These are phyloP conservation scores for Candida fluviatilis DNA, from an alignment of 805 yeast species.

Conservation along the genomic window DNA sequence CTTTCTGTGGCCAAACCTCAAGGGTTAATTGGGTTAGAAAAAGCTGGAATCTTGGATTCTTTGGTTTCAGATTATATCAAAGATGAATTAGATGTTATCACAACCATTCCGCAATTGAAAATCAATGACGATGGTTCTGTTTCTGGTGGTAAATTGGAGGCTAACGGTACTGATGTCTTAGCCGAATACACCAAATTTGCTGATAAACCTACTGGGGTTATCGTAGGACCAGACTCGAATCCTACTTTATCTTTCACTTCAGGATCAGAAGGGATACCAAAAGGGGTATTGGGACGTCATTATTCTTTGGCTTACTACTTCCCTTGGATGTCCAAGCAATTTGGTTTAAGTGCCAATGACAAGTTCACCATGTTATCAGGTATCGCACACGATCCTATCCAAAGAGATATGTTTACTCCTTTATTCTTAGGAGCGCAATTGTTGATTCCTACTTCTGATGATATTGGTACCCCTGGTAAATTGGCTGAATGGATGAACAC, in stretches of 20 bases:
- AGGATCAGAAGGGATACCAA: constrained; percentile 97
- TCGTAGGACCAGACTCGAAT: constrained; percentile 96
- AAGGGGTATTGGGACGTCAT: constrained; percentile 98
- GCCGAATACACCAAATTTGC: constrained; percentile 41
- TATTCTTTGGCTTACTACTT: constrained; percentile 95
- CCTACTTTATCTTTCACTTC: constrained; percentile 96
- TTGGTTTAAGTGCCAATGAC: constrained; percentile 73
- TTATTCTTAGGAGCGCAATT: constrained; percentile 91
- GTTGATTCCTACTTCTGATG: constrained; percentile 92
- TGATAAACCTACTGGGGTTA: constrained; percentile 71
- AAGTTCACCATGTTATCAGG: constrained; percentile 97
- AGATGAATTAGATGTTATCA: constrained; percentile 65
- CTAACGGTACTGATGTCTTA: constrained; percentile 44
- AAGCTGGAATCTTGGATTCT: constrained; percentile 81
- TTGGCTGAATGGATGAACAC: constrained; percentile 96
- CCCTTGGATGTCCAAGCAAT: constrained; percentile 96
- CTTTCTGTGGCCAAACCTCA: constrained; percentile 89
- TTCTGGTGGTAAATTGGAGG: constrained; percentile 48
- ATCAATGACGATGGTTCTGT: constrained; percentile 72
- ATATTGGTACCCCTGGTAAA: constrained; percentile 97
- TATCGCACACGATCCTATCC: constrained; percentile 98
- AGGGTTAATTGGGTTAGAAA: constrained; percentile 83
- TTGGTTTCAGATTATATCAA: constrained; percentile 75
- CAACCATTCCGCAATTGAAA: constrained; percentile 74
- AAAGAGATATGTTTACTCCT: constrained; percentile 98